Conservation (phyloP, 345 rosid species). For the Psidium friedrichsthalianum region DNA sequence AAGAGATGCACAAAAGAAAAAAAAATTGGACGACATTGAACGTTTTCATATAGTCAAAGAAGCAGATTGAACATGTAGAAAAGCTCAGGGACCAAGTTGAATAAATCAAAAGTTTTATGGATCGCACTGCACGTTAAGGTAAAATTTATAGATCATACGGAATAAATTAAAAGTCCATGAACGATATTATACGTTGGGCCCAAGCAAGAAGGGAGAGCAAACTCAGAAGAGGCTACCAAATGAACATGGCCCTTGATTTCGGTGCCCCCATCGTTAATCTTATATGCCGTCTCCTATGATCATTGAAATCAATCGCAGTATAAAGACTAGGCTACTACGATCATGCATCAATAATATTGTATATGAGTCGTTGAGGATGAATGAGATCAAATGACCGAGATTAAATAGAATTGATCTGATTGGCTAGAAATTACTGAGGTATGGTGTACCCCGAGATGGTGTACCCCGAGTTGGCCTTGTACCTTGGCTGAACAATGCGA, state of each 20-base stretch:
- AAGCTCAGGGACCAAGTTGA: fast-evolving
- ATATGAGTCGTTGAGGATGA: neutral
- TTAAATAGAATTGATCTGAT: no score
- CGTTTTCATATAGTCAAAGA: neutral
- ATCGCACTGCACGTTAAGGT: fast-evolving
- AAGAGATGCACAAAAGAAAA: neutral
- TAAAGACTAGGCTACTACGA: no score
- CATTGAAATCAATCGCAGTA: no score
- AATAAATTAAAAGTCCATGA: neutral
- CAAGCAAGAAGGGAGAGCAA: neutral
- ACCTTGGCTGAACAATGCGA: neutral
- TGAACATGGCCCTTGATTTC: neutral
- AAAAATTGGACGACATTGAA: neutral
- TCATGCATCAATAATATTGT: neutral
- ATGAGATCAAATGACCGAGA: no score
- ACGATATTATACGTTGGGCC: no score
- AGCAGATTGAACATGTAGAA: no score
- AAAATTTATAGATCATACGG: neutral
- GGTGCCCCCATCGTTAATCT: neutral
- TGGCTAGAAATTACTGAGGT: no score
- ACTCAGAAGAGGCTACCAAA: neutral
- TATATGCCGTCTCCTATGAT: neutral
- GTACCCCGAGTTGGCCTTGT: neutral
- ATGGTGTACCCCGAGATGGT: no score
- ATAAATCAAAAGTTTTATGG: fast-evolving